Base-by-base conservation (phyloP, 106 monocot genomes). In the Ottelia alismoides region DNA sequence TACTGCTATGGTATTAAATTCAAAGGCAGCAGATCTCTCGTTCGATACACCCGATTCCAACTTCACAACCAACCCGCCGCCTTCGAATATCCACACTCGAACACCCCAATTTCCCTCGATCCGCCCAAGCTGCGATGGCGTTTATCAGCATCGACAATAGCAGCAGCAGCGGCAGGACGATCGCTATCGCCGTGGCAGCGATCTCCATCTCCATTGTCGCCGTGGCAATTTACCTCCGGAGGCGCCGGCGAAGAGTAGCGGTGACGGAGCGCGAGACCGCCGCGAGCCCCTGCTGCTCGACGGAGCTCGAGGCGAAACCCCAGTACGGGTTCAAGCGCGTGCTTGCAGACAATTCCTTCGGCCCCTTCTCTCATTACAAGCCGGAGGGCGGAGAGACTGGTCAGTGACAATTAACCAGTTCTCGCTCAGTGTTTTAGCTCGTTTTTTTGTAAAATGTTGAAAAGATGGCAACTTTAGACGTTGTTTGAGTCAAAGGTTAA, bases 331-430 rank as follows among this genome's bases (percentile, higher is more conserved):
- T 72, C 72, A 65, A 65, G 28, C 44, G 52, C 14, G 72, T 72
- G 12, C 58, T 72, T 18, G 65, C 65, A 0, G 72, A 72, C 30
- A 65, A 72, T 28, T 72, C 72, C 30, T 72, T 58, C 64, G 31
- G 51, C 2, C 35, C 65, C 11, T 72, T 72, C 58, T 18, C n/a
- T 12, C 73, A 73, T 61, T 22, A 66, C 46, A 60, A 73, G 47
- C 65, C 20, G 14, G 45, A 59, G 16, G 65, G 40, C 11, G 23
- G 58, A 10, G 20, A n/a, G 27, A 35, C 11, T 7, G 14, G 47
- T 28, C n/a, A n/a, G n/a, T n/a, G n/a, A n/a, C n/a, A n/a, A n/a
- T n/a, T n/a, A n/a, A n/a, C n/a, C n/a, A n/a, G n/a, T n/a, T n/a
- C n/a, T 0, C 0, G 16, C 25, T 49, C 25, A 3, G 5, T 4